Evolutionary conservation across 305 asterid genomes (phyloP).

Genomic region (Plantago rigida): DNA sequence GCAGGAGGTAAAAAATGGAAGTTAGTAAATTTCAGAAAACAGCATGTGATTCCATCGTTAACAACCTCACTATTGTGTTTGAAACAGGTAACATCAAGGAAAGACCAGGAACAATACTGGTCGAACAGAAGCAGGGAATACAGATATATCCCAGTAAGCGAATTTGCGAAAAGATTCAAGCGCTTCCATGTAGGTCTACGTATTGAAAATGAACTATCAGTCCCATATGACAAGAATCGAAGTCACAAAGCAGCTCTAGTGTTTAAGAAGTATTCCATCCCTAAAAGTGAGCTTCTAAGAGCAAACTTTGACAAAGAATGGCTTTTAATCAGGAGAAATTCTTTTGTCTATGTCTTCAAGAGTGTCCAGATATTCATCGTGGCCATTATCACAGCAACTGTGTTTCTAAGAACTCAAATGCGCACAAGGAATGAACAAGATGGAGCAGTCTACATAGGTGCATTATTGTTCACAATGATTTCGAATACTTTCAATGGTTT

Average conservation of each 20-base stretch:
- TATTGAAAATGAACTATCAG: conserved; percentile 47
- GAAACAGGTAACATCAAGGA: conserved; percentile 69
- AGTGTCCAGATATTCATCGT: conserved; percentile 32
- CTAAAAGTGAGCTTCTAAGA: conserved; percentile 49
- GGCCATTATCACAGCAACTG: conserved; percentile 37
- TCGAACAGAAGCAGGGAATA: conserved; percentile 46
- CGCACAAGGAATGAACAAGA: conserved; percentile 29
- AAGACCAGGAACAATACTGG: conserved; percentile 87
- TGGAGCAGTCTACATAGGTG: conserved; percentile 47
- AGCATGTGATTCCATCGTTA: neutral
- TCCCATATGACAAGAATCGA: conserved; percentile 46
- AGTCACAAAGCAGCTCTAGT: conserved; percentile 74
- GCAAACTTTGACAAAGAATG: conserved; percentile 51
- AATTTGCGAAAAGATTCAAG: conserved; percentile 59
- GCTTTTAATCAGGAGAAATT: conserved; percentile 58
- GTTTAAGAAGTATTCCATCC: conserved; percentile 47
- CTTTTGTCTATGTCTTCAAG: conserved; percentile 52
- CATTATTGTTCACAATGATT: conserved; percentile 36
- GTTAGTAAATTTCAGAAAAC: neutral
- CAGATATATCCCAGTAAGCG: conserved; percentile 42
- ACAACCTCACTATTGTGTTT: neutral
- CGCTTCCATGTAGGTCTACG: conserved; percentile 43
- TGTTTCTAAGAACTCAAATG: conserved; percentile 57
- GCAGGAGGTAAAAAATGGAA: conserved; percentile 57
- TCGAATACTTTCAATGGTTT: conserved; percentile 53